These are phyloP conservation scores for Asterella californica DNA, from an alignment of 225 moss, liverwort and hornwort genomes.

Conservation along the genomic window DNA sequence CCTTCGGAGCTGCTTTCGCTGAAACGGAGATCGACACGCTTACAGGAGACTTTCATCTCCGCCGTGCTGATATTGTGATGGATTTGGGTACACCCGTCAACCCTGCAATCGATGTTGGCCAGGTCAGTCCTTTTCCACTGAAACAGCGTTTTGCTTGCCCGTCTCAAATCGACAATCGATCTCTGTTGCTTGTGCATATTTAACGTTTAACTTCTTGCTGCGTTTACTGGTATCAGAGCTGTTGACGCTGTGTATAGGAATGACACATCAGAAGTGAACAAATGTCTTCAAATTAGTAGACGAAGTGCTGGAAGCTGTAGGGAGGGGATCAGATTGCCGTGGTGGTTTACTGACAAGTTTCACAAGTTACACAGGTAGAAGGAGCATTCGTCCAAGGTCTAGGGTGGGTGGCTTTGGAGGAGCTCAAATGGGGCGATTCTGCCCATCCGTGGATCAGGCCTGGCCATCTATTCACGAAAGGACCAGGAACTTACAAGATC, in stretches of 20 bases:
- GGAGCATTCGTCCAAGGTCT: conserved; percentile 89
- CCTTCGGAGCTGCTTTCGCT: conserved; percentile 86
- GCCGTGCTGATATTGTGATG: conserved; percentile 91
- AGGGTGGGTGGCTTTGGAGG: conserved; percentile 81
- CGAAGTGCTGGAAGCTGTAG: neutral
- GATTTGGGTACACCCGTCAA: conserved; percentile 88
- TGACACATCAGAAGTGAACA: neutral
- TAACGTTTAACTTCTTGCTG: neutral
- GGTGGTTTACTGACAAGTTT: neutral
- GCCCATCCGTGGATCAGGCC: conserved; percentile 92
- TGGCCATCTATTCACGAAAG: conserved; percentile 88
- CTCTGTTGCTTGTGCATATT: neutral
- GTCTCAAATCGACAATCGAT: no score
- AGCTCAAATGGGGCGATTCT: conserved; percentile 92
- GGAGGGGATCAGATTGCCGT: neutral
- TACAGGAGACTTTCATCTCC: conserved; percentile 80
- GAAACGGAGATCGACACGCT: conserved; percentile 74
- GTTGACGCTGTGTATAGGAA: neutral
- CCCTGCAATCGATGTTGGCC: conserved; percentile 89
- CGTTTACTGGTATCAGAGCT: neutral
- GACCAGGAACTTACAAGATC: conserved; percentile 92
- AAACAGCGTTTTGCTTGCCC: neutral
- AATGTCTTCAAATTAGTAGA: neutral
- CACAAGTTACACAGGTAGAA: conserved; percentile 54
- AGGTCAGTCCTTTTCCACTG: conserved; percentile 34